phyloP scores from a whole-genome alignment of 768 basidiomycete genomes.

The Amylocystis lapponica region DNA sequence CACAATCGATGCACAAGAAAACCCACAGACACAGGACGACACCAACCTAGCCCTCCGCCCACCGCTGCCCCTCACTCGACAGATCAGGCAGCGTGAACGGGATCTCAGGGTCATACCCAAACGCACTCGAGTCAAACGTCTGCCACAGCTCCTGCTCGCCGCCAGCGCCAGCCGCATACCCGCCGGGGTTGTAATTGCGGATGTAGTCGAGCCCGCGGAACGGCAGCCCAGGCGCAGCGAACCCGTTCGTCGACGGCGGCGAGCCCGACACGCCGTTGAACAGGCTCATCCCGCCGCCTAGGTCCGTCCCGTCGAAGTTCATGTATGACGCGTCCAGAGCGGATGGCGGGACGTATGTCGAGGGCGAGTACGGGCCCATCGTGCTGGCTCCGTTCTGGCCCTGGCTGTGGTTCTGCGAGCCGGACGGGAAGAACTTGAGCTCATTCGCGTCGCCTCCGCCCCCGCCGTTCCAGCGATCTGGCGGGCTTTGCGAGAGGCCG shows the following conservation, averaged over 20 bases:
- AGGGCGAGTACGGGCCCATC: background rate
- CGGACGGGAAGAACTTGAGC: conserved; percentile 19
- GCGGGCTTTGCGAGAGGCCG: conserved; percentile 27
- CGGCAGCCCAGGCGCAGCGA: conserved; percentile 69
- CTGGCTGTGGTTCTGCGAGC: conserved; percentile 11
- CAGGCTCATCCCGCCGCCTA: conserved; percentile 15
- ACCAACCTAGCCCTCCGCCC: no score
- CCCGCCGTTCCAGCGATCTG: conserved; percentile 15
- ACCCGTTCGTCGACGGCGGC: conserved; percentile 52
- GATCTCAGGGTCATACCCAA: conserved; percentile 72
- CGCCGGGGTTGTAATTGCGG: conserved; percentile 57
- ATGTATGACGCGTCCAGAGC: background rate
- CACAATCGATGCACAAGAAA: no score
- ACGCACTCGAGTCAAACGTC: conserved; percentile 67
- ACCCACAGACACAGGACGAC: no score
- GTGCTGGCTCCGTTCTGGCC: background rate
- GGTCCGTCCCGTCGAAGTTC: conserved; percentile 4
- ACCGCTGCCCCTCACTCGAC: conserved; percentile 14
- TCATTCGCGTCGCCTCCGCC: conserved; percentile 12
- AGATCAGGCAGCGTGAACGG: conserved; percentile 54
- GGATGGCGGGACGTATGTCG: background rate
- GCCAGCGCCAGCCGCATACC: conserved; percentile 1
- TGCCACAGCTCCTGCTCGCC: conserved; percentile 39
- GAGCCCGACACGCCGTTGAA: conserved; percentile 30
- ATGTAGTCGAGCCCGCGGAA: conserved; percentile 83